phyloP scores from a whole-genome alignment of 768 basidiomycete genomes.

The Pleurotus citrinopileatus region DNA sequence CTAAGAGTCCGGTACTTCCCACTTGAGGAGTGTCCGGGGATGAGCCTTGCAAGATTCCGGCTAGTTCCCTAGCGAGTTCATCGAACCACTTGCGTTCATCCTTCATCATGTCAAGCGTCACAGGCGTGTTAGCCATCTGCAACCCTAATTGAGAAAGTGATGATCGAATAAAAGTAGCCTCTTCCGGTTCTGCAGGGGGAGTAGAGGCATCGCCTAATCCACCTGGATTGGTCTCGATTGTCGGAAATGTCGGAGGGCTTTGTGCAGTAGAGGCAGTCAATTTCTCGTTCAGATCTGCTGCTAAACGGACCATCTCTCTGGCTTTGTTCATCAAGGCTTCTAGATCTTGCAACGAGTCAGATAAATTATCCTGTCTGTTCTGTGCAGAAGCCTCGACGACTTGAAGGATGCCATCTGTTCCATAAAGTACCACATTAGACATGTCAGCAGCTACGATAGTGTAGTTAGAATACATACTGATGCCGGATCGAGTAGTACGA shows the following conservation, averaged over 20 bases:
- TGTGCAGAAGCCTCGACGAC: conserved; percentile 68
- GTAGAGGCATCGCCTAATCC: conserved; percentile 20
- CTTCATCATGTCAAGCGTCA: conserved; percentile 85
- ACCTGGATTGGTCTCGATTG: conserved; percentile 16
- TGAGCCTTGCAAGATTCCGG: conserved; percentile 56
- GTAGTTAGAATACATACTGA: conserved; percentile 36
- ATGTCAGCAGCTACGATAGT: conserved; percentile 1
- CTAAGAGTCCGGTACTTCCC: conserved; percentile 60
- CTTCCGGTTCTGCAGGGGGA: conserved; percentile 64
- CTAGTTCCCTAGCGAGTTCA: conserved; percentile 81
- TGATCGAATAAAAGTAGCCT: conserved; percentile 82
- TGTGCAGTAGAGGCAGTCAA: conserved; percentile 47
- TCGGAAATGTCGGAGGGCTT: conserved; percentile 12
- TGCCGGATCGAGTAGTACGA: conserved; percentile 39
- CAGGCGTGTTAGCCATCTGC: conserved; percentile 71
- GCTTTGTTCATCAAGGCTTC: conserved; percentile 91
- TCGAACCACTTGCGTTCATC: conserved; percentile 80
- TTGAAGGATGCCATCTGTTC: conserved; percentile 76
- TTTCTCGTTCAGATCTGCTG: conserved; percentile 83
- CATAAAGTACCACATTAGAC: conserved; percentile 6
- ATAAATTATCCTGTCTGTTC: conserved; percentile 61
- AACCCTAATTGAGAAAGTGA: conserved; percentile 90
- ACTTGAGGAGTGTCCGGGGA: conserved; percentile 19
- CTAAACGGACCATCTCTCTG: conserved; percentile 88
- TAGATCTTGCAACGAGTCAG: conserved; percentile 79